These are phyloP conservation scores for Raphidocelis subcapitata DNA, from an alignment of 139 green algal species.

Conservation along the genomic window DNA sequence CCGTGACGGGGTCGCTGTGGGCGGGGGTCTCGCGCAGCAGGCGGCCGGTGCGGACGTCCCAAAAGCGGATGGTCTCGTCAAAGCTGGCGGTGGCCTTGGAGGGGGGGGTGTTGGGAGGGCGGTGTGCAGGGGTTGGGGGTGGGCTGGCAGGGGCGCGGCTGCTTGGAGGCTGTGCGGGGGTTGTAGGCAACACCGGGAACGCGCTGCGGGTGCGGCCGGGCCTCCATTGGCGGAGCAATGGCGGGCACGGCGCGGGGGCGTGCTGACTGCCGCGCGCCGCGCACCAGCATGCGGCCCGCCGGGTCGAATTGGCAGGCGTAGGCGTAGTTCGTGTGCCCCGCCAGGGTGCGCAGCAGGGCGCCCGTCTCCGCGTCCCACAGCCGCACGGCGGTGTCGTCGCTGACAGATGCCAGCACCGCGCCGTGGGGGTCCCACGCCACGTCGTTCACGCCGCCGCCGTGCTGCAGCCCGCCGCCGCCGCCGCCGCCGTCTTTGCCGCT, in stretches of 20 bases:
- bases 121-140: not conserved
- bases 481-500: no score
- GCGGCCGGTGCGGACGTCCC: conserved; percentile 71
- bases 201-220: no score
- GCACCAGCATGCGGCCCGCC: conserved; percentile 73
- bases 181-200: no score
- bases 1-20: conserved; percentile 89
- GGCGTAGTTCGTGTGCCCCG: conserved; percentile 86
- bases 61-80: conserved; percentile 91
- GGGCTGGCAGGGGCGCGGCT: no score
- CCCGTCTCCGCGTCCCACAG: conserved; percentile 59
- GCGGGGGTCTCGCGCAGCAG: conserved; percentile 77
- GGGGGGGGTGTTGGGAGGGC: not conserved
- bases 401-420: conserved; percentile 59
- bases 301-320: conserved; percentile 84
- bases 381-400: conserved; percentile 64
- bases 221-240: no score
- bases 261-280: not conserved
- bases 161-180: no score
- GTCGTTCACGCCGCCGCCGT: conserved; percentile 73
- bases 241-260: no score
- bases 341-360: conserved; percentile 53
- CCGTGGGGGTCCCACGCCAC: conserved; percentile 73
- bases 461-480: conserved; percentile 26
- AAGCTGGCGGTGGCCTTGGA: conserved; percentile 81